These are phyloP conservation scores for Macrolepiota dolichaula DNA, from an alignment of 768 basidiomycete species.

Conservation along the genomic window DNA sequence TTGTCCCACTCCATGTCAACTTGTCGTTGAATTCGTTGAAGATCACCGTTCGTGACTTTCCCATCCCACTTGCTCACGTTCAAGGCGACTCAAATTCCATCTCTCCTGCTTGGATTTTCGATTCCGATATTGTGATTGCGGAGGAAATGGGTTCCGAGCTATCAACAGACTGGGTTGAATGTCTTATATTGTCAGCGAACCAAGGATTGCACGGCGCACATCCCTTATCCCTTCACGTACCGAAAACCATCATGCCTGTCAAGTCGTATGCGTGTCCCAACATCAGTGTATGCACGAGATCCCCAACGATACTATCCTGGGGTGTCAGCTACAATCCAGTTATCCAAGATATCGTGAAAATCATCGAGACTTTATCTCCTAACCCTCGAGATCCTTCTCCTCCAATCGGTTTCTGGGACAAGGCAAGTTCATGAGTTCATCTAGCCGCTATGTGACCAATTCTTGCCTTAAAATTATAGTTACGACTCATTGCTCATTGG, in stretches of 20 bases:
- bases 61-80: conserved; percentile 68
- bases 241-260: conserved; percentile 93
- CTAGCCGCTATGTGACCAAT: background rate
- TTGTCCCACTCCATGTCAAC: conserved; percentile 79
- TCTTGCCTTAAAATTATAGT: conserved; percentile 29
- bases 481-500: conserved; percentile 86
- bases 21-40: conserved; percentile 61
- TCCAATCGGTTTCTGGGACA: conserved; percentile 92
- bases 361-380: conserved; percentile 78
- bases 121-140: conserved; percentile 77
- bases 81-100: conserved; percentile 20
- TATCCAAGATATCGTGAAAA: conserved; percentile 81
- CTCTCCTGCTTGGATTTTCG: conserved; percentile 55
- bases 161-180: conserved; percentile 72
- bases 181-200: conserved; percentile 55
- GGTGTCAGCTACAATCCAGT: conserved; percentile 84
- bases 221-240: conserved; percentile 59
- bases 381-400: conserved; percentile 80
- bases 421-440: conserved; percentile 41
- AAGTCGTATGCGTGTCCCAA: conserved; percentile 84
- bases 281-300: conserved; percentile 61
- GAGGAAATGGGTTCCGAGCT: conserved; percentile 76
- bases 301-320: conserved; percentile 80
- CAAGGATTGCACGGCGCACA: conserved; percentile 48
- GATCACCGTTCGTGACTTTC: conserved; percentile 80